Percentiles rank a stretch among this genome's conserved stretches.
Conservation (phyloP, 2,329 filamentous ascomycete species). For the Eutypa lata region DNA sequence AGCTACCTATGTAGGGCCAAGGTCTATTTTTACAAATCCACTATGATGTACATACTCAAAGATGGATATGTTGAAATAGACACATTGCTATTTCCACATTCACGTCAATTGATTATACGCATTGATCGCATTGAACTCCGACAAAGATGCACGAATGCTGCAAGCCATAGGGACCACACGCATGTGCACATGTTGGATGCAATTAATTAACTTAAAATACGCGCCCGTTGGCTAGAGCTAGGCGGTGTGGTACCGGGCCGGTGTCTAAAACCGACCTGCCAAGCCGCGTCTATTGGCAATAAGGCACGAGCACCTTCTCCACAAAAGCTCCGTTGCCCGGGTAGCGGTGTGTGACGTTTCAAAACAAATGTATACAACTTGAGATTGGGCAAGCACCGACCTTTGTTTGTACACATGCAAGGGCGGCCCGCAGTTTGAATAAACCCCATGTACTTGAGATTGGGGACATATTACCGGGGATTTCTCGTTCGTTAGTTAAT, state of each 20-base stretch:
- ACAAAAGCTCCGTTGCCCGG: constrained; percentile 17
- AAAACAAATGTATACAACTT: constrained; percentile 13
- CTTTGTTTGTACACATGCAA: constrained; percentile 25
- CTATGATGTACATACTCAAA: too few relatives aligned
- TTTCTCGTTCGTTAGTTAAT: constrained; percentile 9
- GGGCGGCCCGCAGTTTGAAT: background rate
- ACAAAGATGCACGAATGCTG: too few relatives aligned
- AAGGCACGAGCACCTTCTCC: background rate
- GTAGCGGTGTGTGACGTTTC: constrained; percentile 21
- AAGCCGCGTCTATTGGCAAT: background rate
- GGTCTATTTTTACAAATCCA: too few relatives aligned
- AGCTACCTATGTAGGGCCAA: too few relatives aligned
- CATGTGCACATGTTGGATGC: too few relatives aligned
- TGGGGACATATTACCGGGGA: background rate
- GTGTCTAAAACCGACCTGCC: background rate
- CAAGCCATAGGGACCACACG: too few relatives aligned
- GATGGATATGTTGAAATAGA: too few relatives aligned
- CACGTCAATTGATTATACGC: too few relatives aligned
- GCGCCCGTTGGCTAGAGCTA: background rate
- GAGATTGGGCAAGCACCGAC: constrained; percentile 18
- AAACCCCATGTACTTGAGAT: background rate
- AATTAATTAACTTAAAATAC: too few relatives aligned
- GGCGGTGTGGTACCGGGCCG: too few relatives aligned
- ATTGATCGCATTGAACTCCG: too few relatives aligned
- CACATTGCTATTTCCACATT: too few relatives aligned